Evolutionary conservation across 2,329 filamentous ascomycete species (phyloP).

Genomic region (Aschersonia sp.): DNA sequence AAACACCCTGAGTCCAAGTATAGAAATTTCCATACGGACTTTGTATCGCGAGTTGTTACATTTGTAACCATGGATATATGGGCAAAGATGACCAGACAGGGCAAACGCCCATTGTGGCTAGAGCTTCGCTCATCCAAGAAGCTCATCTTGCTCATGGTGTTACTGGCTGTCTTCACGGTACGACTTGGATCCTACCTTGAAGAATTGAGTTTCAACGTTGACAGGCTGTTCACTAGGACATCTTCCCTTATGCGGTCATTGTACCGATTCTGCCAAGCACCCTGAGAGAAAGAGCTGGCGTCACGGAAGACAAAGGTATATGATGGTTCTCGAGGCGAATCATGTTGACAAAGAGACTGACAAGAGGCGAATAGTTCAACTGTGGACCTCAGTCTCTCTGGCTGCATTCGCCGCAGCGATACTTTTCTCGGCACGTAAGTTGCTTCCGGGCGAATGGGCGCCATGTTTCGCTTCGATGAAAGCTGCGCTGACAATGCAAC

Average conservation of each 20-base stretch:
- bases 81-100: conserved; percentile 4
- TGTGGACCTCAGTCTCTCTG: conserved; percentile 20
- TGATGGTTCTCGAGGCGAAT: neutral
- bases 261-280: conserved; percentile 19
- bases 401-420: conserved; percentile 18
- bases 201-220: neutral
- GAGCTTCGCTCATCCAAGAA: conserved; percentile 16
- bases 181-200: neutral
- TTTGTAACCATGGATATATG: conserved; percentile 8
- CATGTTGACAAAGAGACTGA: neutral
- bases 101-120: conserved; percentile 13
- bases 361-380: conserved; percentile 11
- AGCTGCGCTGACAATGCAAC: neutral
- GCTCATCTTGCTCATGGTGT: conserved; percentile 17
- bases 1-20: neutral
- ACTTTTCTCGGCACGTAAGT: conserved; percentile 16
- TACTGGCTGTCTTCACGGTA: conserved; percentile 20
- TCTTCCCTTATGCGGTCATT: conserved; percentile 20
- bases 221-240: conserved; percentile 11
- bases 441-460: neutral
- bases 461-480: neutral
- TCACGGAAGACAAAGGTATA: conserved; percentile 9
- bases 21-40: no score
- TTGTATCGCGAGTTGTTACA: neutral
- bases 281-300: conserved; percentile 12